phyloP scores from a whole-genome alignment of 768 basidiomycete genomes.

The Strobilomyces dryophilus region DNA sequence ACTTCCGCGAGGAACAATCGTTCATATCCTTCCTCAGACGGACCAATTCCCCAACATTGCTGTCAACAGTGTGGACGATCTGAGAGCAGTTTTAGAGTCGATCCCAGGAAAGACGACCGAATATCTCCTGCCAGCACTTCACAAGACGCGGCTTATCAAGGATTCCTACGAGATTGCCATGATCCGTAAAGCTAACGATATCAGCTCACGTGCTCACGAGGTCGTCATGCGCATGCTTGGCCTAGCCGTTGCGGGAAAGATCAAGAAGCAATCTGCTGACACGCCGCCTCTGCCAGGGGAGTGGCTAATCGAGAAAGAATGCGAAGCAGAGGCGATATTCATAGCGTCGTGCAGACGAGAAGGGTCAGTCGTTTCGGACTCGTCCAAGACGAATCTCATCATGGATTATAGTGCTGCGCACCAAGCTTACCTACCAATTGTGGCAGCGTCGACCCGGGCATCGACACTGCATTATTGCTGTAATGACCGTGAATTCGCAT shows the following conservation, averaged over 20 bases:
- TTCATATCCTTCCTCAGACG: conserved; percentile 59
- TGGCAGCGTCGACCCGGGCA: conserved; percentile 81
- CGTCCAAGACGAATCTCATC: background rate
- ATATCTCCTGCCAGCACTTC: conserved; percentile 75
- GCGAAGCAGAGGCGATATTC: conserved; percentile 92
- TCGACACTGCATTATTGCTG: conserved; percentile 94
- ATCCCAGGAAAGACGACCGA: conserved; percentile 16
- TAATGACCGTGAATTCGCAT: conserved; percentile 83
- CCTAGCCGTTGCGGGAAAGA: conserved; percentile 55
- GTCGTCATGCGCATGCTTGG: conserved; percentile 90
- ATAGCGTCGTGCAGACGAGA: conserved; percentile 85
- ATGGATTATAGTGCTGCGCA: conserved; percentile 56
- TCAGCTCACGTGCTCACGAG: conserved; percentile 89
- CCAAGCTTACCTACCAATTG: conserved; percentile 91
- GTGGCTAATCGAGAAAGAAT: conserved; percentile 90
- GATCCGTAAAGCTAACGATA: conserved; percentile 77
- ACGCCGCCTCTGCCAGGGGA: conserved; percentile 63
- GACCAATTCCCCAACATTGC: conserved; percentile 19
- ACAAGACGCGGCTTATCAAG: conserved; percentile 77
- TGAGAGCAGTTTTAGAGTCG: conserved; percentile 4
- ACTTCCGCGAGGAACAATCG: conserved; percentile 47
- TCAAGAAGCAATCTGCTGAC: conserved; percentile 38
- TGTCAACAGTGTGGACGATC: conserved; percentile 3
- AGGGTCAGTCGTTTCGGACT: conserved; percentile 52
- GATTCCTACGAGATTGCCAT: conserved; percentile 65